These are phyloP conservation scores for Fraxinus velutina DNA, from an alignment of 305 asterid species.

Conservation along the genomic window DNA sequence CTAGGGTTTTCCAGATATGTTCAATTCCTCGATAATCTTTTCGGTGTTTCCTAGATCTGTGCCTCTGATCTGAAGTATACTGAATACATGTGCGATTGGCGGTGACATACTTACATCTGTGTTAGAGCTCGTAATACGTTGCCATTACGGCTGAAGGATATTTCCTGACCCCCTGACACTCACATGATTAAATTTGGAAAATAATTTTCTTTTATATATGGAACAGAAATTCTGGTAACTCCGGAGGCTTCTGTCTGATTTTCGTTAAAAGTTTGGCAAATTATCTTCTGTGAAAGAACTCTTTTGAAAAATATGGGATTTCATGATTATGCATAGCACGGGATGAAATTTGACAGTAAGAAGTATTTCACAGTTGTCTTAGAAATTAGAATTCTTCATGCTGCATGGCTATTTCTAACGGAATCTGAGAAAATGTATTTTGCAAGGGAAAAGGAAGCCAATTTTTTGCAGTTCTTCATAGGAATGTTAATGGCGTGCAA, in stretches of 20 bases:
- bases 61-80: not conserved
- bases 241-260: not conserved
- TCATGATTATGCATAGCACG: not conserved
- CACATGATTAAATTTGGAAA: not conserved
- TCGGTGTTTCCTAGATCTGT: not conserved
- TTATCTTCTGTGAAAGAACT: not conserved
- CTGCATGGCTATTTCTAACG: not conserved
- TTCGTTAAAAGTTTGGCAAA: not conserved
- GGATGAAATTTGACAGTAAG: not conserved
- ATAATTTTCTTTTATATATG: not conserved
- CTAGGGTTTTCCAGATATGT: not conserved
- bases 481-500: not conserved
- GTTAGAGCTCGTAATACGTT: not conserved
- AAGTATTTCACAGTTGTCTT: not conserved
- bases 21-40: not conserved
- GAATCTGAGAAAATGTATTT: not conserved
- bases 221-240: not conserved
- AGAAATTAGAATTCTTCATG: not conserved
- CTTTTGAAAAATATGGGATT: not conserved
- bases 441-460: not conserved
- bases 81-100: not conserved
- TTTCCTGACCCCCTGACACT: not conserved
- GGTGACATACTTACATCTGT: not conserved
- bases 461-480: not conserved
- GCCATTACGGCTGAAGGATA: not conserved